phyloP scores from a whole-genome alignment of 192 early-diverging fungal genomes.

The Gonapodya prolifera region DNA sequence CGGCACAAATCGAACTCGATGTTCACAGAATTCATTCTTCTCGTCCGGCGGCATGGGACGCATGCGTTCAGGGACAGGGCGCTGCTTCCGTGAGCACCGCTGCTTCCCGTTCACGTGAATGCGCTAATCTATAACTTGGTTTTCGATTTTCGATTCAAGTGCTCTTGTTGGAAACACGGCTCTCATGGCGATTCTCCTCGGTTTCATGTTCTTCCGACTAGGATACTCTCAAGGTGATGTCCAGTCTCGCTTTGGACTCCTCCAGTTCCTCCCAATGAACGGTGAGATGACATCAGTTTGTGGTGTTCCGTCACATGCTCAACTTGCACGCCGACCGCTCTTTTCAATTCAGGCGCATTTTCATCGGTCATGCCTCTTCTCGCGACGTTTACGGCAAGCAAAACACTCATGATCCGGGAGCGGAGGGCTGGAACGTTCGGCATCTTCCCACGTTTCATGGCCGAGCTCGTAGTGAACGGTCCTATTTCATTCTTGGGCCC shows the following conservation, averaged over 20 bases:
- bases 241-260: not conserved
- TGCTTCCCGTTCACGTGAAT: not conserved
- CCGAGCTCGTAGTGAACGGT: not conserved
- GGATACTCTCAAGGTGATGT: not conserved
- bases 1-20: not conserved
- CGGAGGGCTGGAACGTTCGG: not conserved
- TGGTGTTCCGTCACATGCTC: not conserved
- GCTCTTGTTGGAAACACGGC: not conserved
- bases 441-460: not conserved
- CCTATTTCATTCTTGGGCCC: not conserved
- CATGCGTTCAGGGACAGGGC: not conserved
- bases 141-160: not conserved
- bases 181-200: not conserved
- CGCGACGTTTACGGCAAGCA: not conserved
- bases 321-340: not conserved
- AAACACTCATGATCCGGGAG: not conserved
- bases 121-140: not conserved
- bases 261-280: not conserved
- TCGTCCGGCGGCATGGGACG: not conserved
- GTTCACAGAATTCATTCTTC: not conserved
- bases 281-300: not conserved
- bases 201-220: not conserved
- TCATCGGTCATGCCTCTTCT: not conserved
- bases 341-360: not conserved
- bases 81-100: not conserved